A percentile compares a stretch with the other conserved stretches of the same genome.
Evolutionary conservation across 2,329 filamentous ascomycete genomes (phyloP).

Genomic region (Paecilomyces sp.): DNA sequence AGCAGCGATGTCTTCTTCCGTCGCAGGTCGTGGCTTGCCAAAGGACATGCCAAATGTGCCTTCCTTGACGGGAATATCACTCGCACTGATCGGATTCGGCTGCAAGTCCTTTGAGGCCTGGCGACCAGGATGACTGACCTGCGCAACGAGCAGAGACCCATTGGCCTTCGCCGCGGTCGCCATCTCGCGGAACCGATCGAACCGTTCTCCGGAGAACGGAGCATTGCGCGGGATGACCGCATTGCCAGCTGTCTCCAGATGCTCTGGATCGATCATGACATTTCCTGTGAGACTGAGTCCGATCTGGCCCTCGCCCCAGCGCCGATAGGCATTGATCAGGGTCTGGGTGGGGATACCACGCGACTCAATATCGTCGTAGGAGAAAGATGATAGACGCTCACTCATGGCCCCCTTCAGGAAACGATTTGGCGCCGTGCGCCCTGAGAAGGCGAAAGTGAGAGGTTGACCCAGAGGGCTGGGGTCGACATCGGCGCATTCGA

Average conservation of each 20-base stretch:
- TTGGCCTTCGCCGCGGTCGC: conserved; percentile 50
- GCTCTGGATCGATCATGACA: conserved; percentile 43
- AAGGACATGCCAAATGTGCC: conserved; percentile 24
- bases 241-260: neutral
- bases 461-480: conserved; percentile 39
- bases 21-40: conserved; percentile 26
- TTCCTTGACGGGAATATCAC: conserved; percentile 39
- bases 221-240: neutral
- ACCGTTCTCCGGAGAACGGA: neutral
- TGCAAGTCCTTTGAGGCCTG: conserved; percentile 44
- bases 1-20: conserved; percentile 34
- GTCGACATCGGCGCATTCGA: conserved; percentile 13
- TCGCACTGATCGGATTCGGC: conserved; percentile 45
- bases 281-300: conserved; percentile 58
- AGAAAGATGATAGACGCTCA: conserved; percentile 57
- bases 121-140: conserved; percentile 58
- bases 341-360: conserved; percentile 49
- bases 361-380: conserved; percentile 43
- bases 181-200: conserved; percentile 39
- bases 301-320: conserved; percentile 54
- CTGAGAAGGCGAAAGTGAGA: conserved; percentile 45
- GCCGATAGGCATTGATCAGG: conserved; percentile 51
- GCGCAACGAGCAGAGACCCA: conserved; percentile 52
- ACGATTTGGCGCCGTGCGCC: conserved; percentile 54
- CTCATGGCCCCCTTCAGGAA: conserved; percentile 63